Evolutionary conservation across 2,329 filamentous ascomycete genomes (phyloP), one percentile per base, ranked within the genome.

Genomic region (Trichoderma hamatum): DNA sequence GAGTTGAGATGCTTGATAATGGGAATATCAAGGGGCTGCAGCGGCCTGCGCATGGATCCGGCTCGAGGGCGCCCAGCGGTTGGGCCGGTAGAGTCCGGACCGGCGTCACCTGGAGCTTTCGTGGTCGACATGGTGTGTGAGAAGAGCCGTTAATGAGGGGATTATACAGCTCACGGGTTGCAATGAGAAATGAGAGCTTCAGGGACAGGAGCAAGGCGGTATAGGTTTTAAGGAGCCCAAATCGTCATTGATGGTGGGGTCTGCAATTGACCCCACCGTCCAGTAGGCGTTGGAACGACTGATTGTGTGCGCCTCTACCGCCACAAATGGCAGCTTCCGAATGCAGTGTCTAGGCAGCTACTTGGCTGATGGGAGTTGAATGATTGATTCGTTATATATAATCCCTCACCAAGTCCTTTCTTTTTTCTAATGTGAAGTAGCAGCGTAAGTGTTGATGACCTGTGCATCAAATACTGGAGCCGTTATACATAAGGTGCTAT

Each of bases 1-100:
- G 87, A 87, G 76, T 91, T 89, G 72, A 99, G 87, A 75, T 90
- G 84, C 74, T 87, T 88, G 70, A 99, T 83, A 68, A 94, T 90
- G 19, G 95, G 94, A 21, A 98, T 85, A 71, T 93, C 86, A 71
- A 98, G 87, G 1, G 92, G 92, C 54, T 87, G 84, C 9, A 89
- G 88, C 16, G 84, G 84, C 67, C 83, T 83, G 65, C 80, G 81
- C 62, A 80, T 73, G n/a, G 82, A 80, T 60, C 70, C 75, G 69
- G 62, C 69, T 51, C 64, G 49, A 49, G 72, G 75, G 14, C 74
- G 76, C 46, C 75, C 79, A 30, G 78, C 74, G 43, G 80, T 76
- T 11, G 81, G 77, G 67, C 81, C 78, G 54, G 79, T 76, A 75
- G 87, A 85, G 68, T 82, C 80, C 4, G 84, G 83, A 36, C 84